A percentile compares a stretch with the other conserved stretches of the same genome.
Conservation (phyloP, 108 stramenopile genomes). For the Pseudonitzschia multistriata region DNA sequence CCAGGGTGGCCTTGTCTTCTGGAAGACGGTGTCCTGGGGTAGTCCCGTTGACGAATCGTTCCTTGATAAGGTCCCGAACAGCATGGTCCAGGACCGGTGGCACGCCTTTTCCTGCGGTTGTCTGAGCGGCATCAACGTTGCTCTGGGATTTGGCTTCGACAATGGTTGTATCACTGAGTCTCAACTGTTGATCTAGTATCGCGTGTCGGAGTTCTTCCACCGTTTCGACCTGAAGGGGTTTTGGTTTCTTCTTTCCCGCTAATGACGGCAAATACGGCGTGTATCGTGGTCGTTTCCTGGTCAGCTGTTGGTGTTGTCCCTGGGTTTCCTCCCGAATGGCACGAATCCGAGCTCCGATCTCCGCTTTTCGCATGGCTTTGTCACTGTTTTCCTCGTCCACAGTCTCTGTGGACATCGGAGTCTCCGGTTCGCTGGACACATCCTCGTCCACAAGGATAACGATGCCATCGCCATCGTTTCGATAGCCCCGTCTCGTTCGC, state of each 20-base stretch:
- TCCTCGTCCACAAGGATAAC: background rate
- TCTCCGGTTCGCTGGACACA: background rate
- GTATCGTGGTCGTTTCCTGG: background rate
- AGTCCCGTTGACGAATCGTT: slow-evolving; percentile 48
- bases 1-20: slow-evolving; percentile 58
- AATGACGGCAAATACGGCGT: background rate
- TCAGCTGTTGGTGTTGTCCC: background rate
- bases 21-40: slow-evolving; percentile 52
- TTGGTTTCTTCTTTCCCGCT: background rate
- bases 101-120: background rate
- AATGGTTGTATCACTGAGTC: slow-evolving; percentile 38
- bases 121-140: background rate
- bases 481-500: background rate
- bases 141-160: background rate
- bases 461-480: background rate
- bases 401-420: too few species aligned
- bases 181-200: slow-evolving; percentile 44
- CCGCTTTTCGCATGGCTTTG: background rate
- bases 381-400: background rate
- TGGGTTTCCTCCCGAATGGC: background rate
- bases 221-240: slow-evolving; percentile 25
- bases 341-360: background rate
- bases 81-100: slow-evolving; percentile 39
- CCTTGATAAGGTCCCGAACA: slow-evolving; percentile 59
- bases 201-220: slow-evolving; percentile 57